These are phyloP conservation scores for Sordariomycetes sp. DNA, from an alignment of 2,329 filamentous ascomycete genomes.

Conservation along the genomic window DNA sequence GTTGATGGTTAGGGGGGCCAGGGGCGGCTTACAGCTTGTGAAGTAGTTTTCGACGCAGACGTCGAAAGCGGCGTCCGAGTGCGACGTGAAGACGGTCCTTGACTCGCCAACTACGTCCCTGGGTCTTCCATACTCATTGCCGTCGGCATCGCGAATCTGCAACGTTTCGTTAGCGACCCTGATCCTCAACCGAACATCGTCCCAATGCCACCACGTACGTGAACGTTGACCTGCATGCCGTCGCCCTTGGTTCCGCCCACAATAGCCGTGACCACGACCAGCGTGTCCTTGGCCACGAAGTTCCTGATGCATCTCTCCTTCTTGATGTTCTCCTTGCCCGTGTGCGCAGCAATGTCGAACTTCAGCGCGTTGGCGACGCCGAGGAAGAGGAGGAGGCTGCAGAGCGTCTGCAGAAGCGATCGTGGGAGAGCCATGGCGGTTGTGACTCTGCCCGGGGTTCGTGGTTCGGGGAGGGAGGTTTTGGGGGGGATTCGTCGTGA, in stretches of 20 bases:
- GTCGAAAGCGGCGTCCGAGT: slow-evolving; percentile 86
- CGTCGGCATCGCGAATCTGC: slow-evolving; percentile 88
- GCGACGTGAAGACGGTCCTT: slow-evolving; percentile 87
- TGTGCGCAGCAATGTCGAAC: slow-evolving; percentile 77
- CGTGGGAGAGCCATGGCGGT: slow-evolving; percentile 37
- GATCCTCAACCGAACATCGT: too few relatives aligned
- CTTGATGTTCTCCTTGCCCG: slow-evolving; percentile 38
- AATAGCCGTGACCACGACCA: slow-evolving; percentile 91
- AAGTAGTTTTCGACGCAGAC: slow-evolving; percentile 91
- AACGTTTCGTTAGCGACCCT: too few relatives aligned
- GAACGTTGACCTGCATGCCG: slow-evolving; percentile 88
- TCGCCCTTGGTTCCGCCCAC: slow-evolving; percentile 81
- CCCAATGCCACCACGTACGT: slow-evolving; percentile 63
- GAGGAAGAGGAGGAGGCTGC: slow-evolving; percentile 47
- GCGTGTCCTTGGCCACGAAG: slow-evolving; percentile 83
- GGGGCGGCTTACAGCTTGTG: slow-evolving; percentile 51
- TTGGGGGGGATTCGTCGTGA: not conserved
- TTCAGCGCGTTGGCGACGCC: slow-evolving; percentile 63
- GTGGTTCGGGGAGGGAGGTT: not conserved
- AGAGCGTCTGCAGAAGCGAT: slow-evolving; percentile 48
- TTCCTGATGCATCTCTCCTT: slow-evolving; percentile 91
- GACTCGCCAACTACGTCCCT: slow-evolving; percentile 89
- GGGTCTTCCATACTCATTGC: slow-evolving; percentile 90
- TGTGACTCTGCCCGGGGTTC: not conserved
- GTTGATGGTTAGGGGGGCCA: slow-evolving; percentile 1